phyloP scores from a whole-genome alignment of 2,329 filamentous ascomycete genomes.

The Metarhizium anisopliae region DNA sequence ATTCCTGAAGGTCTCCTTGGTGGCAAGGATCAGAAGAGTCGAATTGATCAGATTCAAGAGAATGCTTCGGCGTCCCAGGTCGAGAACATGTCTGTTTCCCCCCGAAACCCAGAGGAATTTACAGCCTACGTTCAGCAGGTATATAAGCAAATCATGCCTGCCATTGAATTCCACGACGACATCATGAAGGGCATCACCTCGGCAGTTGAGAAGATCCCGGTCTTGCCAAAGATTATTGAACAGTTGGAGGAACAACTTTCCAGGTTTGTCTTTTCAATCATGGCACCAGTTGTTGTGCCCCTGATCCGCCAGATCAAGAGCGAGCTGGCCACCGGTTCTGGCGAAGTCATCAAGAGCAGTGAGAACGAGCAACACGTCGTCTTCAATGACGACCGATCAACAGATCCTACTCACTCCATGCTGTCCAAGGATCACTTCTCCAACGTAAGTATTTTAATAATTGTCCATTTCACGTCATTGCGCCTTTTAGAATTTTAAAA shows the following conservation, averaged over 20 bases:
- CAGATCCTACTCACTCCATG: constrained; percentile 91
- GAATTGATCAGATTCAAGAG: constrained; percentile 70
- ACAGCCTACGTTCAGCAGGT: constrained; percentile 66
- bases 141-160: constrained; percentile 75
- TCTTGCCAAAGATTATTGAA: constrained; percentile 77
- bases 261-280: constrained; percentile 81
- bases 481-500: background rate
- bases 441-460: constrained; percentile 44
- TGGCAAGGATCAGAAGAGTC: constrained; percentile 61
- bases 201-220: constrained; percentile 75
- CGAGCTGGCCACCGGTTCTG: constrained; percentile 77
- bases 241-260: constrained; percentile 82
- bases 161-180: constrained; percentile 85
- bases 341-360: constrained; percentile 79
- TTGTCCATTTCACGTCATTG: background rate
- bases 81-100: constrained; percentile 64
- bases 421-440: constrained; percentile 93
- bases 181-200: constrained; percentile 70
- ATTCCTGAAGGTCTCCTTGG: constrained; percentile 77
- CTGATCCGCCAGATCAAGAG: constrained; percentile 80
- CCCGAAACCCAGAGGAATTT: constrained; percentile 75
- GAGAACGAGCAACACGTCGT: constrained; percentile 78
- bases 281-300: constrained; percentile 80
- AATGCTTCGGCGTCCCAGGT: constrained; percentile 70
- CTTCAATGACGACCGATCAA: constrained; percentile 67